Conservation (phyloP, 768 basidiomycete species). For the Mycena floridula region DNA sequence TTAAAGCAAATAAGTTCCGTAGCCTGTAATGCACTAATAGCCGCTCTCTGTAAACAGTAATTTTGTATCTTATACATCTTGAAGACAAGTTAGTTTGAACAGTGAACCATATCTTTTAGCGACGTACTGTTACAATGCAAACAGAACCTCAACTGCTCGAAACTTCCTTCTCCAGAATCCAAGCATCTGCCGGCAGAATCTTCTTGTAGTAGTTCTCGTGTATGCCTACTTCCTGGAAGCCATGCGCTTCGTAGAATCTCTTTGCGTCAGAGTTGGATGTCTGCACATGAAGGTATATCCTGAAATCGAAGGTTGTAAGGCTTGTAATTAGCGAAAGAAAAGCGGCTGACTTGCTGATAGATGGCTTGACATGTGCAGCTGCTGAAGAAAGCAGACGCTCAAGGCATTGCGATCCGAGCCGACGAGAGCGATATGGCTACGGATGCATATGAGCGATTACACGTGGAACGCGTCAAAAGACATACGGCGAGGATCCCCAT, state of each 20-base stretch:
- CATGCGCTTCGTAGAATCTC: constrained; percentile 78
- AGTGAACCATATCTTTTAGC: constrained; percentile 19
- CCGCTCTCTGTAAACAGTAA: too few species aligned
- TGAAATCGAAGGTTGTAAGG: too few species aligned
- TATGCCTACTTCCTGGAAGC: constrained; percentile 62
- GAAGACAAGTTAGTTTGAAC: constrained; percentile 4
- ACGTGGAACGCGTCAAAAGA: constrained; percentile 9
- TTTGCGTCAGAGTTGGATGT: constrained; percentile 74
- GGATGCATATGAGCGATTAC: constrained; percentile 6
- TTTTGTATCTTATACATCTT: constrained; percentile 2
- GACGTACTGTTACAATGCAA: not conserved
- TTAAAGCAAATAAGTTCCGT: too few species aligned
- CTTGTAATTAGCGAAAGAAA: too few species aligned
- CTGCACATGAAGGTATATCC: constrained; percentile 84
- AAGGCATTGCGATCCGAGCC: constrained; percentile 68
- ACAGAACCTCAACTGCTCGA: constrained; percentile 8
- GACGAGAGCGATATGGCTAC: constrained; percentile 81
- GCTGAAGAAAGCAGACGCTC: constrained; percentile 64
- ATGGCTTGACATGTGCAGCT: constrained; percentile 47
- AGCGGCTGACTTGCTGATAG: constrained; percentile 61
- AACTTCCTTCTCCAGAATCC: constrained; percentile 71
- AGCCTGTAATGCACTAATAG: too few species aligned
- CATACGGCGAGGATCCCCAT: constrained; percentile 86
- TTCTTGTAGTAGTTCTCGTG: constrained; percentile 86
- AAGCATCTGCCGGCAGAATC: constrained; percentile 77